A percentile compares a stretch with the other conserved stretches of the same genome.
Conservation (phyloP, 1,284 basidiomycete species). For the Ganoderma sinense region DNA sequence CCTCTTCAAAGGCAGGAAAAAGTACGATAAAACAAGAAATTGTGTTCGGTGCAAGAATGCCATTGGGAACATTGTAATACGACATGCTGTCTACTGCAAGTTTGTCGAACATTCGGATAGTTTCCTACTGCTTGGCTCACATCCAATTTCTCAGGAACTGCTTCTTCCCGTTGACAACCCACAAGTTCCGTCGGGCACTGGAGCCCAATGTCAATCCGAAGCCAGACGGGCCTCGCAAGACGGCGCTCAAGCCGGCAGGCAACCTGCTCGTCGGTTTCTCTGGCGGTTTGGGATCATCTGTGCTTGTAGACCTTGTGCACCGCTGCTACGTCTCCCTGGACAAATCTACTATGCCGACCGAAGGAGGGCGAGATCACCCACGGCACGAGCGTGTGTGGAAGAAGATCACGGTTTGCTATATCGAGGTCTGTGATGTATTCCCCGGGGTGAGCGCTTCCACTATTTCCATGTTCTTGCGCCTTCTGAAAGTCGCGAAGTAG, state of each 20-base stretch:
- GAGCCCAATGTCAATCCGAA: slow-evolving; percentile 69
- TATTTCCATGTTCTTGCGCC: background rate
- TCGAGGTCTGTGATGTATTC: slow-evolving; percentile 71
- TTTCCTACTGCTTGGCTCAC: slow-evolving; percentile 8
- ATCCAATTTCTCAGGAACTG: slow-evolving; percentile 57
- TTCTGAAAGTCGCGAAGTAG: slow-evolving; percentile 44
- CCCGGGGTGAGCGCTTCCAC: slow-evolving; percentile 55
- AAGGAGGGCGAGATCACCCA: slow-evolving; percentile 72
- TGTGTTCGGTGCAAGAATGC: slow-evolving; percentile 78
- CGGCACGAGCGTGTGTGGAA: slow-evolving; percentile 70
- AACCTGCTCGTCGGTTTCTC: slow-evolving; percentile 74
- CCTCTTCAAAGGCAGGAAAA: slow-evolving; percentile 56
- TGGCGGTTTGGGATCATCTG: slow-evolving; percentile 76
- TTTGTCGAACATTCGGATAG: slow-evolving; percentile 43
- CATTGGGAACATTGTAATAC: slow-evolving; percentile 71
- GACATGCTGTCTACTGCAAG: slow-evolving; percentile 87
- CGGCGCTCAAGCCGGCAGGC: slow-evolving; percentile 68
- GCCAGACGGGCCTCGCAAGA: slow-evolving; percentile 56
- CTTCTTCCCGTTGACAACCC: slow-evolving; percentile 65
- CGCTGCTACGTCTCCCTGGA: slow-evolving; percentile 62
- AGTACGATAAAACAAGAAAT: slow-evolving; percentile 66
- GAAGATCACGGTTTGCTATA: slow-evolving; percentile 67
- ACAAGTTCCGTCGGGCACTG: slow-evolving; percentile 70
- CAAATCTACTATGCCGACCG: slow-evolving; percentile 39
- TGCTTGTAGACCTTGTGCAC: slow-evolving; percentile 73